These are phyloP conservation scores for Boletus barrowsii DNA, from an alignment of 768 basidiomycete genomes.

Conservation along the genomic window DNA sequence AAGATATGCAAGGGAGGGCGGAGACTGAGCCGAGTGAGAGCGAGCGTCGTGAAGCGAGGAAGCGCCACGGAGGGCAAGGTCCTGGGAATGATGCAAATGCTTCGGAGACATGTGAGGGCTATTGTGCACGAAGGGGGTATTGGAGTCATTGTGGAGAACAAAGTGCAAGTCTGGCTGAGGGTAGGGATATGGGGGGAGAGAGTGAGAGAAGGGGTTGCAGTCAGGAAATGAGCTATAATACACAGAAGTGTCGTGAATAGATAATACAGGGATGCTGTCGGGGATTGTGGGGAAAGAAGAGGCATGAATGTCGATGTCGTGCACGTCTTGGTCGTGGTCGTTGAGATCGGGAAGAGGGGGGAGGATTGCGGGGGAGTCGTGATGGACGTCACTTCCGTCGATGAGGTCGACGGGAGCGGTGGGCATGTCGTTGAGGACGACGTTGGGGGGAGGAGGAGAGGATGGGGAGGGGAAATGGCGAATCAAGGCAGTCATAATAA, in stretches of 20 bases:
- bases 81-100: conserved; percentile 27
- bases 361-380: conserved; percentile 11
- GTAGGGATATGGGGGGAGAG: conserved; percentile 26
- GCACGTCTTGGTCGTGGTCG: conserved; percentile 27
- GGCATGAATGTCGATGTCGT: conserved; percentile 34
- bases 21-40: conserved; percentile 26
- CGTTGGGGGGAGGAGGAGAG: conserved; percentile 1
- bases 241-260: conserved; percentile 28
- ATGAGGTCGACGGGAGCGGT: conserved; percentile 17
- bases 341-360: conserved; percentile 22
- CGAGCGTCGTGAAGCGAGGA: conserved; percentile 26
- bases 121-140: conserved; percentile 16
- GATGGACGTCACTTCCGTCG: conserved; percentile 20
- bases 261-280: conserved; percentile 31
- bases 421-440: conserved; percentile 19
- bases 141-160: conserved; percentile 20
- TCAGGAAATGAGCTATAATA: conserved; percentile 34
- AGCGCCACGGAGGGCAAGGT: conserved; percentile 15
- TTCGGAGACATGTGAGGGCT: conserved; percentile 28
- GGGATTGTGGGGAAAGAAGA: conserved; percentile 16
- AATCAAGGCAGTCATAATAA: conserved; percentile 31
- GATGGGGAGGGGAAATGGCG: conserved; percentile 17
- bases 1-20: conserved; percentile 24
- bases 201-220: conserved; percentile 19
- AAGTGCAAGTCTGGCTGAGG: conserved; percentile 29